Conservation (phyloP, 139 green algal species). For the Closterium sp. region DNA sequence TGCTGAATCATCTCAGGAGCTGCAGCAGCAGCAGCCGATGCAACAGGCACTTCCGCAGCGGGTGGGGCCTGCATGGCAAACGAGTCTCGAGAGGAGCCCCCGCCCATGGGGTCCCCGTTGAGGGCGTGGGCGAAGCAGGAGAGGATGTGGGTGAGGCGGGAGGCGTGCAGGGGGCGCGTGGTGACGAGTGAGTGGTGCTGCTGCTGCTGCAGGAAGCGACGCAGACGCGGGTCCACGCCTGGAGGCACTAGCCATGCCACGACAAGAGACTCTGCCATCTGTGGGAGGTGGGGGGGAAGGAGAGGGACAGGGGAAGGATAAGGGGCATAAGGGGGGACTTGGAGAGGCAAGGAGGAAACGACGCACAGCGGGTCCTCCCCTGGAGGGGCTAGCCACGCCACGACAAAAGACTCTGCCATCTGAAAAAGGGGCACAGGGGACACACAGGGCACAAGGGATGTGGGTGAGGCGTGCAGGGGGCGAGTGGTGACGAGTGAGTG, state of each 20-base stretch:
- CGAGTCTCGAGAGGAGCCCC: background rate
- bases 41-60: background rate
- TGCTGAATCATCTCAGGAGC: no score
- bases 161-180: background rate
- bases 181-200: background rate
- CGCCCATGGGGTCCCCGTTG: background rate
- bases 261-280: background rate
- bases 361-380: no score
- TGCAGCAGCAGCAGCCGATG: no score
- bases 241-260: slow-evolving; percentile 19
- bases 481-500: no score
- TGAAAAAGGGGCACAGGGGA: background rate
- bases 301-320: no score
- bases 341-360: no score
- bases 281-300: no score
- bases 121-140: background rate
- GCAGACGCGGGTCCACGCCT: background rate
- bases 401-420: background rate
- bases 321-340: no score
- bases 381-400: slow-evolving; percentile 17
- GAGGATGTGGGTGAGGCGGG: background rate
- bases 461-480: no score
- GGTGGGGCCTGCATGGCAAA: background rate
- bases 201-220: background rate
- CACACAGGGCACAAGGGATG: background rate